Conservation (phyloP, 2,329 filamentous ascomycete species). For the Ophiosphaerella herpotricha region DNA sequence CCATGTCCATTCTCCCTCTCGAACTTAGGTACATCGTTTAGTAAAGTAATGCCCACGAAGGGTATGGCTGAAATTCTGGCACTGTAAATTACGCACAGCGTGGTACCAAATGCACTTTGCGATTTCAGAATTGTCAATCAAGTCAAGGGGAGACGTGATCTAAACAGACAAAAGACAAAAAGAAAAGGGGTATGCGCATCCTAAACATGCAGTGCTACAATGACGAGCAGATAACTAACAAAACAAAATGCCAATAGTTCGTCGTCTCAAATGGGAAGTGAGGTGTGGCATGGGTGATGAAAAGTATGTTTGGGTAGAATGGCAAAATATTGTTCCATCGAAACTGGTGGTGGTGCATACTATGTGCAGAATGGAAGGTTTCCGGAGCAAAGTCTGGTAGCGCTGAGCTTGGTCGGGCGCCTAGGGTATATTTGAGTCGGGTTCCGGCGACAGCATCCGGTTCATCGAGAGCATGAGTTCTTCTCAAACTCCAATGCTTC, state of each 20-base stretch:
- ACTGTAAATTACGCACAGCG: constrained; percentile 1
- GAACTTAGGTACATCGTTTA: no score
- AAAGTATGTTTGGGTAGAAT: constrained; percentile 2
- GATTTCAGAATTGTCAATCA: background rate
- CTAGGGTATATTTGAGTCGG: no score
- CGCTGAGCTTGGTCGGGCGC: no score
- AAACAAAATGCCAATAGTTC: constrained; percentile 9
- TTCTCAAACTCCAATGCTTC: background rate
- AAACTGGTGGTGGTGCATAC: background rate
- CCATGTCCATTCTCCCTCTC: background rate
- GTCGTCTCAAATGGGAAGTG: constrained; percentile 4
- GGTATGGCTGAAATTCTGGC: background rate
- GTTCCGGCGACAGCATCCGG: no score
- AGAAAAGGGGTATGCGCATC: constrained; percentile 33
- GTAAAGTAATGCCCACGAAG: no score
- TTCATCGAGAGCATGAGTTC: background rate
- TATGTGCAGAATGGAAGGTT: no score
- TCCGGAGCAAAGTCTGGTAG: no score
- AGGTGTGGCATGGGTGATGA: constrained; percentile 5
- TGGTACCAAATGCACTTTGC: background rate
- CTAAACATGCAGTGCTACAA: constrained; percentile 16
- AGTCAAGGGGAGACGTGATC: constrained; percentile 15
- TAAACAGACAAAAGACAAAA: constrained; percentile 19
- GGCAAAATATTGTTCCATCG: background rate
- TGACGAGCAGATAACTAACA: constrained; percentile 8